Conservation (phyloP, 2,329 filamentous ascomycete genomes). For the Diaporthe citriasiana region DNA sequence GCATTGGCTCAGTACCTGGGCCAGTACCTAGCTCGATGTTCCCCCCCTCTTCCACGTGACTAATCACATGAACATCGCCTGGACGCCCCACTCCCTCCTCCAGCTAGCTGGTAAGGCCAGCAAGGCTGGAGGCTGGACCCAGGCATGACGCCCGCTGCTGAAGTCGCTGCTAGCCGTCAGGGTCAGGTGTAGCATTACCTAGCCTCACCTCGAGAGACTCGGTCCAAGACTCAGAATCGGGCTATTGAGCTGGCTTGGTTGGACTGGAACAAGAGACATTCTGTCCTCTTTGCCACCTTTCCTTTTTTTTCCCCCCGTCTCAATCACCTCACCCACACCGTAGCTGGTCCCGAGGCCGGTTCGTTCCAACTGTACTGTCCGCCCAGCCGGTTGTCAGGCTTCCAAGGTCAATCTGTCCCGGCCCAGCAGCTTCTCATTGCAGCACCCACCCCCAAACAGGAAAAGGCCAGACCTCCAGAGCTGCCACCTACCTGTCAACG, state of each 20-base stretch:
- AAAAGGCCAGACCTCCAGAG: constrained; percentile 39
- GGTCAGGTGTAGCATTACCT: constrained; percentile 29
- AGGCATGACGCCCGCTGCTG: constrained; percentile 8
- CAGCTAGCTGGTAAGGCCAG: constrained; percentile 22
- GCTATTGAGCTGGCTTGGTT: constrained; percentile 1
- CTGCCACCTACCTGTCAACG: constrained; percentile 36
- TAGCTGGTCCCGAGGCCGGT: background rate
- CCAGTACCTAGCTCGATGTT: no score
- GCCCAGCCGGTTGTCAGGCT: background rate
- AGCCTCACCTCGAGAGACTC: constrained; percentile 16
- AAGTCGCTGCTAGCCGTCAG: constrained; percentile 13
- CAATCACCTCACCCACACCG: background rate
- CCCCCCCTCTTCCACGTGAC: background rate
- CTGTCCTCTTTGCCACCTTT: constrained; percentile 29
- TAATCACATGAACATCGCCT: constrained; percentile 3
- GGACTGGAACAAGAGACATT: constrained; percentile 21
- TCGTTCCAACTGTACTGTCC: background rate
- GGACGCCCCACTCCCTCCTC: background rate
- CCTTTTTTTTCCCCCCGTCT: background rate
- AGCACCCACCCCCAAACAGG: constrained; percentile 28
- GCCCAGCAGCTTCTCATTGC: constrained; percentile 42
- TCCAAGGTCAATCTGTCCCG: background rate
- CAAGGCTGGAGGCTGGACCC: constrained; percentile 20
- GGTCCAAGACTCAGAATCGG: background rate
- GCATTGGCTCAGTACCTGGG: background rate